Evolutionary conservation across 768 basidiomycete genomes (phyloP), one percentile per base, ranked within the genome.

Genomic region (Auricularia heimuer): DNA sequence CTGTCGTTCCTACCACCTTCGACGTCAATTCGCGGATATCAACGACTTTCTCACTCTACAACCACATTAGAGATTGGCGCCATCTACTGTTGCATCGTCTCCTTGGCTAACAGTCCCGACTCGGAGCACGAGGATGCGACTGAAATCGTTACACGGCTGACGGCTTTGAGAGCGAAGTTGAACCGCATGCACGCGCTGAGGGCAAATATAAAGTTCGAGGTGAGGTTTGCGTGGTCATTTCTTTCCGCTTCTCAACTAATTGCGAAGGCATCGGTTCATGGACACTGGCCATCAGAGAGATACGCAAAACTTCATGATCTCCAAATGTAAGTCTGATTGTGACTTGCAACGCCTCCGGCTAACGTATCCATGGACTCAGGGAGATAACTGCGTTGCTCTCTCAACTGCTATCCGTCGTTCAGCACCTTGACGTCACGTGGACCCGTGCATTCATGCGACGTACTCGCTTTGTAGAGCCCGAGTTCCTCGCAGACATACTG

Each of bases 401-500:
- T 0, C 86, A 94, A 69, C 74, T 95, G 6, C 80, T 87, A 75
- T 90, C 89, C 8, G 83, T 90, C 14, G 75, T 91, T 8, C 82
- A 84, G 54, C 83, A 86, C 66, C 78, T 94, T 61, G 88, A 92
- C 60, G 84, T 85, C 1, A 80, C 85, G 11, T 95, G 93, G 92
- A 79, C 87, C 1, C 79, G 80, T 11, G 92, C 92, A 0, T 85
- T 94, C 68, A 79, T 94, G 18, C 81, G 82, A n/a, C 77, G 92
- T 35, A 90, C 90, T 0, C 79, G 90, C 12, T 82, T 95, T 66
- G 77, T 86, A 37, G 91, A 94, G 70, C 80, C 87, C 0, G 84
- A 86, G 67, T 94, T 94, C 68, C 86, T 94, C 67, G 93, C 92
- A 1, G 92, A 94, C 64, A 80, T 92, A 6, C 79, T 94, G 2